These are phyloP conservation scores for Daldinia grandis DNA, from an alignment of 495 filamentous ascomycete species.

Conservation along the genomic window DNA sequence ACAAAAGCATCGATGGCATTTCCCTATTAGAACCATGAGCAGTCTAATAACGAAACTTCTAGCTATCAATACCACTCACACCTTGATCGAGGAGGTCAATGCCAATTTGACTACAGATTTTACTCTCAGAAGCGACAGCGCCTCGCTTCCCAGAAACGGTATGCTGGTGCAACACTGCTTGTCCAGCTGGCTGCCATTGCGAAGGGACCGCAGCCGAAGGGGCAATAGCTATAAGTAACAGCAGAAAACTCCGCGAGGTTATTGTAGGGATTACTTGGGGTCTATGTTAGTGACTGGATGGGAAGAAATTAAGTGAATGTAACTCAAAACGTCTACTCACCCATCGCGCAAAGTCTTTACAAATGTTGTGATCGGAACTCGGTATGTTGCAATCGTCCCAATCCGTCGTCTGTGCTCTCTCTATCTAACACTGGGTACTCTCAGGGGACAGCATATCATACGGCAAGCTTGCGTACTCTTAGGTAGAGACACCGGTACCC, in stretches of 20 bases:
- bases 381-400: constrained; percentile 12
- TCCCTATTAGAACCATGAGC: constrained; percentile 49
- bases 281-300: background rate
- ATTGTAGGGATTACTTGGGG: constrained; percentile 8
- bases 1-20: constrained; percentile 81
- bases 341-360: constrained; percentile 18
- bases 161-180: constrained; percentile 33
- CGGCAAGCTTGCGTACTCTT: background rate
- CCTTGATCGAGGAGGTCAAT: constrained; percentile 72
- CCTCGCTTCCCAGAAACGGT: constrained; percentile 55
- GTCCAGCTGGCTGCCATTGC: constrained; percentile 20
- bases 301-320: background rate
- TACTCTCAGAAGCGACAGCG: constrained; percentile 81
- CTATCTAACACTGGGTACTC: constrained; percentile 14
- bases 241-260: constrained; percentile 35
- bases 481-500: background rate
- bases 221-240: constrained; percentile 20
- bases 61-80: constrained; percentile 40
- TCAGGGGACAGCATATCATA: constrained; percentile 8
- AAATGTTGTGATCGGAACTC: constrained; percentile 3
- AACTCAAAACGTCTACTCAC: constrained; percentile 16
- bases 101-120: constrained; percentile 79
- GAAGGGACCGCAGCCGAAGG: constrained; percentile 18
- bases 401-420: background rate
- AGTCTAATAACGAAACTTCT: background rate